Conservation (phyloP, 78 protist genomes). For the Dictyostelium citrinum region DNA sequence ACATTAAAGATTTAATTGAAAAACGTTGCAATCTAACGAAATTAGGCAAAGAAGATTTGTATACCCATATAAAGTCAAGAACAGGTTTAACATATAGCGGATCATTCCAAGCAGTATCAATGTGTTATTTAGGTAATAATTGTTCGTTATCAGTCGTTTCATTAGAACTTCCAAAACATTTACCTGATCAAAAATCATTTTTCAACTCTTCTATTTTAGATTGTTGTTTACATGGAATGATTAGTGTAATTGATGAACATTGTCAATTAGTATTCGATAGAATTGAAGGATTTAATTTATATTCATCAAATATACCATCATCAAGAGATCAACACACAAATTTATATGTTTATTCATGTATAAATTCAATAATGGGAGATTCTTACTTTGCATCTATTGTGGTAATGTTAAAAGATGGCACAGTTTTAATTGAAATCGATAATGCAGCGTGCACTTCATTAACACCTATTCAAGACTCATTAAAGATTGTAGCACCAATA, state of each 20-base stretch:
- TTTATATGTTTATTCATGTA: neutral
- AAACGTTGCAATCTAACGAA: conserved; percentile 19
- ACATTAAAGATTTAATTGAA: neutral
- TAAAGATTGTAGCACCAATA: neutral
- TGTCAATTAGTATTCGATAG: conserved; percentile 36
- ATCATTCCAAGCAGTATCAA: neutral
- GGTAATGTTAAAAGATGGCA: conserved; percentile 11
- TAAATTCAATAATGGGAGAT: neutral
- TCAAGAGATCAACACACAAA: neutral
- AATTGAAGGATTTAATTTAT: conserved; percentile 10
- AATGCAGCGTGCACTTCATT: neutral
- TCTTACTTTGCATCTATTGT: neutral
- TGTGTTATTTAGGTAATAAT: neutral
- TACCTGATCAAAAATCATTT: neutral
- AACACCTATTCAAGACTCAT: neutral
- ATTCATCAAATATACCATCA: neutral
- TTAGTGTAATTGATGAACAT: conserved; percentile 7
- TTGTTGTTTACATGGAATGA: conserved; percentile 31
- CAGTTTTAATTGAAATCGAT: neutral
- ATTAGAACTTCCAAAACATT: neutral
- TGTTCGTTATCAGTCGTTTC: conserved; percentile 4
- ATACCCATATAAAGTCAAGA: neutral
- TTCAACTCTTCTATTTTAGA: conserved; percentile 47
- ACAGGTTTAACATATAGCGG: neutral
- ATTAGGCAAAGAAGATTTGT: neutral